Evolutionary conservation across 306 rosid genomes (phyloP).

Genomic region (Vigna reflexopilosa): DNA sequence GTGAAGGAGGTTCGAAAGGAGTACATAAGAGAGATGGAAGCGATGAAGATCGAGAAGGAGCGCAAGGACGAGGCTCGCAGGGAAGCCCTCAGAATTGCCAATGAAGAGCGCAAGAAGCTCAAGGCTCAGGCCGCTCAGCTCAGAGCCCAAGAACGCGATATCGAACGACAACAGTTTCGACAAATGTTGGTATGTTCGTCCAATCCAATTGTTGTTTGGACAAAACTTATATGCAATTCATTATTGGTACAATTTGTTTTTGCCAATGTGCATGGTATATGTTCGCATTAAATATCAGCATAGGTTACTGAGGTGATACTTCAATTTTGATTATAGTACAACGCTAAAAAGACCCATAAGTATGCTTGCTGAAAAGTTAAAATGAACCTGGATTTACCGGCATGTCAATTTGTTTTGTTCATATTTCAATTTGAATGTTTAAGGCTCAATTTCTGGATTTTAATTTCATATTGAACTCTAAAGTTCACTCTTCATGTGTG

Average conservation of each 20-base stretch:
- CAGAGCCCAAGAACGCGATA: constrained; percentile 73
- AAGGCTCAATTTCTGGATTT: neutral
- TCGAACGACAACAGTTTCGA: constrained; percentile 68
- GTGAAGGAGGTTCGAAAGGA: constrained; percentile 75
- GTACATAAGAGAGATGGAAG: constrained; percentile 70
- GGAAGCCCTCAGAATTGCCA: constrained; percentile 72
- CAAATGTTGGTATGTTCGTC: constrained; percentile 62
- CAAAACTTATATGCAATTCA: neutral
- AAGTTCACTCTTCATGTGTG: neutral
- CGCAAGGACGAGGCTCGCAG: constrained; percentile 70
- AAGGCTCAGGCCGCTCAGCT: constrained; percentile 74
- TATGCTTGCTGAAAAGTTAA: neutral
- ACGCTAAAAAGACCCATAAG: neutral
- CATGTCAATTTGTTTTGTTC: constrained; percentile 1
- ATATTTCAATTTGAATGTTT: neutral
- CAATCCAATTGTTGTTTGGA: neutral
- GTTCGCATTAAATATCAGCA: neutral
- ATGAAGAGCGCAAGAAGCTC: constrained; percentile 74
- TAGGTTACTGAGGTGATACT: neutral
- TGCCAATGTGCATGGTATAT: neutral
- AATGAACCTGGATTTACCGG: neutral
- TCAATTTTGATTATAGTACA: neutral
- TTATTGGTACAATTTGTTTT: neutral
- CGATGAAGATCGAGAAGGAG: constrained; percentile 67
- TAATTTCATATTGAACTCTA: neutral